These are phyloP conservation scores for Candida nanaspora DNA, from an alignment of 805 yeast genomes.

Conservation along the genomic window DNA sequence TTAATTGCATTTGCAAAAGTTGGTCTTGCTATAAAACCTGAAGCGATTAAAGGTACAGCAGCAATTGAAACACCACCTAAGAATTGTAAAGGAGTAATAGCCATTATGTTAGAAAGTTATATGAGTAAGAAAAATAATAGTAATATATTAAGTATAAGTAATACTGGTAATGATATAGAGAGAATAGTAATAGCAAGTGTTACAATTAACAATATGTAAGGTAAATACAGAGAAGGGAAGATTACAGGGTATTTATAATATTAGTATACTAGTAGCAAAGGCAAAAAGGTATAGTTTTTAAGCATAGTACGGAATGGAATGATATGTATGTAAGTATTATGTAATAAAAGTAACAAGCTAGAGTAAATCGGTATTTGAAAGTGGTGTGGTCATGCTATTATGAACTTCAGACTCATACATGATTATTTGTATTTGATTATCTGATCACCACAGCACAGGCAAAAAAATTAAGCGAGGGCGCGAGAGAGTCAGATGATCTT, in stretches of 20 bases:
- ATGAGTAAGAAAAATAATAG: background rate
- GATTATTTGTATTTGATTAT: no score
- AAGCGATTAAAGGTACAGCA: constrained; percentile 20
- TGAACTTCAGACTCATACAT: no score
- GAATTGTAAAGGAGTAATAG: constrained; percentile 22
- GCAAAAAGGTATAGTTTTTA: no score
- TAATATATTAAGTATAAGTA: background rate
- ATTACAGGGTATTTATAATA: background rate
- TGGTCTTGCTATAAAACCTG: constrained; percentile 23
- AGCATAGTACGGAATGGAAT: no score
- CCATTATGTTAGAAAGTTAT: constrained; percentile 11
- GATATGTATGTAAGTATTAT: no score
- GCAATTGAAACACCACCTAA: constrained; percentile 21
- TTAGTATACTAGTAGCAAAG: background rate
- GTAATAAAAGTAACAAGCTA: no score
- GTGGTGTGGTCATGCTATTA: no score
- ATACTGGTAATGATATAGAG: background rate
- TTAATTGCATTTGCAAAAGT: constrained; percentile 28
- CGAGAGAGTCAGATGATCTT: no score
- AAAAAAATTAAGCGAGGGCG: no score
- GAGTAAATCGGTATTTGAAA: no score
- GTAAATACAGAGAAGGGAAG: no score
- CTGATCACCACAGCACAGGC: no score
- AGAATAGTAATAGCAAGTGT: background rate
- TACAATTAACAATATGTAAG: background rate